Conservation (phyloP, 768 basidiomycete genomes). For the Cystofilobasidium ferigula region DNA sequence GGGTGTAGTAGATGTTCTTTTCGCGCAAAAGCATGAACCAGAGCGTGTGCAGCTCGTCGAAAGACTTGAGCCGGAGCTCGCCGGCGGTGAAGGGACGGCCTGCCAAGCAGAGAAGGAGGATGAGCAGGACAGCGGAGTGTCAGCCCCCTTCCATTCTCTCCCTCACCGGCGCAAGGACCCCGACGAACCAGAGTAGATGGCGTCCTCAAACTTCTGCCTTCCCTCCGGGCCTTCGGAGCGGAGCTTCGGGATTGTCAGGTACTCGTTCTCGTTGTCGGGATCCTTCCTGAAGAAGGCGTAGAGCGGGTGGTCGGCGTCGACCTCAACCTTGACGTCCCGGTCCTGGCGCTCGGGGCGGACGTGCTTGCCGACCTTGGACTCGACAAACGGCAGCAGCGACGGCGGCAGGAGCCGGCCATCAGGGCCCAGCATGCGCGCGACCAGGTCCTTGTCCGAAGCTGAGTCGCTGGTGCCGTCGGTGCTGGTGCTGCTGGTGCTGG, state of each 20-base stretch:
- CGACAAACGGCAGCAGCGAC: too few relatives aligned
- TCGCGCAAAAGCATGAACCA: slow-evolving; percentile 89
- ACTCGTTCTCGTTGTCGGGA: slow-evolving; percentile 31
- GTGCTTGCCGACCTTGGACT: too few relatives aligned
- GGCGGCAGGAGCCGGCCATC: too few relatives aligned
- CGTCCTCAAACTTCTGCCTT: background rate
- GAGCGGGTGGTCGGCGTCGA: slow-evolving; percentile 56
- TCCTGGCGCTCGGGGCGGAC: background rate
- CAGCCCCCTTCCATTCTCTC: slow-evolving; percentile 25
- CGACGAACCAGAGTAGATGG: background rate
- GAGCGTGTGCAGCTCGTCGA: slow-evolving; percentile 81
- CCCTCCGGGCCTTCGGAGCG: too few relatives aligned
- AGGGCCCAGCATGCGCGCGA: too few relatives aligned
- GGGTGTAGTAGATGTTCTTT: slow-evolving; percentile 78
- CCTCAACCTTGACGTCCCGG: slow-evolving; percentile 26
- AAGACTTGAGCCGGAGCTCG: slow-evolving; percentile 81
- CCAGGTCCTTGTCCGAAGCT: too few relatives aligned
- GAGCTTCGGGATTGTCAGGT: too few relatives aligned
- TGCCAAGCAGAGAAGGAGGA: slow-evolving; percentile 34
- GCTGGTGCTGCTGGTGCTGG: too few relatives aligned
- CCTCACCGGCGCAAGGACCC: too few relatives aligned
- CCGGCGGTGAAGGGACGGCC: slow-evolving; percentile 77
- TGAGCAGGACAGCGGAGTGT: background rate
- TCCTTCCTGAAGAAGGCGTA: slow-evolving; percentile 56
- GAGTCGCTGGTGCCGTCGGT: too few relatives aligned